These are phyloP conservation scores for Podospora comata DNA, from an alignment of 495 filamentous ascomycete species.

Conservation along the genomic window DNA sequence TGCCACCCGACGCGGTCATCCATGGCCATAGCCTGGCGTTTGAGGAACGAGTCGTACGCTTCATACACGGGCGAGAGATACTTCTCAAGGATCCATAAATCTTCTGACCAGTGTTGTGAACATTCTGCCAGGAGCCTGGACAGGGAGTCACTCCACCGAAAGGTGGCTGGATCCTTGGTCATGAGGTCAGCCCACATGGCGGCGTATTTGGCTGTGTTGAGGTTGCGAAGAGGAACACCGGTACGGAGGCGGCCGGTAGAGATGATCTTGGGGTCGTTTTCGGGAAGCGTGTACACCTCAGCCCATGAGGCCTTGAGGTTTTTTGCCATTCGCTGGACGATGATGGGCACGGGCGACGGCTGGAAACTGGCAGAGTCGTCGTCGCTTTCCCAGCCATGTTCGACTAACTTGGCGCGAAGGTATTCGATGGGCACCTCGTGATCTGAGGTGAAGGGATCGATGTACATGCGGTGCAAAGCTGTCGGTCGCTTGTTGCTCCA, in stretches of 20 bases:
- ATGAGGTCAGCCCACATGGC: slow-evolving; percentile 3
- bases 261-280: background rate
- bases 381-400: background rate
- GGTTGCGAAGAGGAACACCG: background rate
- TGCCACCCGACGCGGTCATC: slow-evolving; percentile 22
- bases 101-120: background rate
- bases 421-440: slow-evolving; percentile 50
- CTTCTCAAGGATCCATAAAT: background rate
- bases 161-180: background rate
- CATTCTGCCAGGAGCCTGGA: background rate
- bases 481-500: slow-evolving; percentile 40
- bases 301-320: background rate
- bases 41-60: slow-evolving; percentile 43
- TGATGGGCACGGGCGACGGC: background rate
- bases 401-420: background rate
- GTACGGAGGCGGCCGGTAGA: background rate
- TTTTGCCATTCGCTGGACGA: slow-evolving; percentile 1
- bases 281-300: background rate
- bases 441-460: slow-evolving; percentile 76
- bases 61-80: background rate
- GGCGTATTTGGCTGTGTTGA: background rate
- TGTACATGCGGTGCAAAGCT: slow-evolving; percentile 51
- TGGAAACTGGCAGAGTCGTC: slow-evolving; percentile 50
- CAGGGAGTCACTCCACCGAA: background rate
- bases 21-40: slow-evolving; percentile 18